Base-by-base conservation (phyloP, 2,329 filamentous ascomycete species). In the Trichoderma hamatum region DNA sequence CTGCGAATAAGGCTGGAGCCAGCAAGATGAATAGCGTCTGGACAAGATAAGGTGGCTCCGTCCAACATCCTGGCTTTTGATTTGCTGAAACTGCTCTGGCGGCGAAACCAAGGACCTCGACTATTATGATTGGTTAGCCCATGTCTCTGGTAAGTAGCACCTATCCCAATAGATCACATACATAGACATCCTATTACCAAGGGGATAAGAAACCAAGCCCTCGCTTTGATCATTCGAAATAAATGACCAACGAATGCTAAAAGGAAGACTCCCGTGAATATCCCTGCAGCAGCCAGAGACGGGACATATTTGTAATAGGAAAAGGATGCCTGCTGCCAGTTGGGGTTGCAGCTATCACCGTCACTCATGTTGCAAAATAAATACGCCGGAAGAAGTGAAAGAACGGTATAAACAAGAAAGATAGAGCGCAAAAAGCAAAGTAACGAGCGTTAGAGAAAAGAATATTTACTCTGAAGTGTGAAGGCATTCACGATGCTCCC, bases 101-200 rank as follows among this genome's bases (percentile, higher is more conserved):
- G n/a, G 24, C 21, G 49, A 54, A 55, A 36, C 61, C 61, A 11
- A 51, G 1, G 21, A 61, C 30, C 28, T 62, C 60, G 32, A 52
- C 60, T 52, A 26, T 49, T 21, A 21, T 21, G n/a, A 49, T 19
- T 49, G 21, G 43, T 49, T 49, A 49, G n/a, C 43, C n/a, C n/a
- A 21, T 21, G n/a, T 21, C 7, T 21, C 2, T 13, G 9, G 7
- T 13, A 49, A 21, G n/a, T 49, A 21, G n/a, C 43, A 21, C 21
- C n/a, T 21, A 87, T 84, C n/a, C n/a, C 32, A 2, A 10, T 14
- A 28, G 13, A 30, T 19, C 19, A 62, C 43, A 28, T n/a, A 62
- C 39, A 62, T 49, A 62, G 34, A 9, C 59, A 62, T 14, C 59
- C 59, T 13, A 62, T 14, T 0, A 62, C 59, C 19, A 62, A 34